These are phyloP conservation scores for Centaurea solstitialis DNA, from an alignment of 129 eudicot genomes.

Conservation along the genomic window DNA sequence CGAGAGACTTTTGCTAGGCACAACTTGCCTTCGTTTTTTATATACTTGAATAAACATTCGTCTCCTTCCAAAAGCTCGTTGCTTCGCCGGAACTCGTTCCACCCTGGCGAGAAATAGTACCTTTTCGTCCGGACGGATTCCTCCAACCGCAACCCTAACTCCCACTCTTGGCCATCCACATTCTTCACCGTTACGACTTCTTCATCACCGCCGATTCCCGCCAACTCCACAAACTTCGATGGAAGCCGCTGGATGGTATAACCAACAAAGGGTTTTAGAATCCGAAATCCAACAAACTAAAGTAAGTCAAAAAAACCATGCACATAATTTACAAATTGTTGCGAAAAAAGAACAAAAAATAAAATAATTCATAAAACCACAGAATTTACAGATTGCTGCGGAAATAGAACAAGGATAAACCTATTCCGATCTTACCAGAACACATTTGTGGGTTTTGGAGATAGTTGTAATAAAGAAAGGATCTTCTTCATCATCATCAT, in stretches of 20 bases:
- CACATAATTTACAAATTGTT: too few relatives aligned
- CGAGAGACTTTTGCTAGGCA: constrained; percentile 19
- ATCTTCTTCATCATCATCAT: constrained; percentile 11
- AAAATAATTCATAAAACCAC: too few relatives aligned
- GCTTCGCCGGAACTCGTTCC: constrained; percentile 6
- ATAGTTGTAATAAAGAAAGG: constrained; percentile 16
- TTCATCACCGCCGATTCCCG: neutral
- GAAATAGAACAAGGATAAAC: too few relatives aligned
- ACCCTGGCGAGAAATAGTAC: constrained; percentile 10
- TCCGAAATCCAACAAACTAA: neutral
- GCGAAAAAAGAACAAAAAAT: too few relatives aligned
- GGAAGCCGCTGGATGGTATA: constrained; percentile 23
- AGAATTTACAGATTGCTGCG: too few relatives aligned
- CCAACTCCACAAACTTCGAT: constrained; percentile 5
- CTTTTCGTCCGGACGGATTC: neutral
- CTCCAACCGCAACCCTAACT: neutral
- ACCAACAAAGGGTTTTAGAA: neutral
- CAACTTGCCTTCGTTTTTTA: constrained; percentile 23
- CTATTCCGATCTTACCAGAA: constrained; percentile 2
- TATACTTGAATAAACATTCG: constrained; percentile 21
- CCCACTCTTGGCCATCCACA: constrained; percentile 18
- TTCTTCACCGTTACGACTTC: constrained; percentile 13
- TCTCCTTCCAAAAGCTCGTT: constrained; percentile 25
- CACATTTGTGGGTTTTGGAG: neutral
- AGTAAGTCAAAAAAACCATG: too few relatives aligned